Base-by-base conservation (phyloP, 108 stramenopile species). In the Pseudonitzschia multiseries region DNA sequence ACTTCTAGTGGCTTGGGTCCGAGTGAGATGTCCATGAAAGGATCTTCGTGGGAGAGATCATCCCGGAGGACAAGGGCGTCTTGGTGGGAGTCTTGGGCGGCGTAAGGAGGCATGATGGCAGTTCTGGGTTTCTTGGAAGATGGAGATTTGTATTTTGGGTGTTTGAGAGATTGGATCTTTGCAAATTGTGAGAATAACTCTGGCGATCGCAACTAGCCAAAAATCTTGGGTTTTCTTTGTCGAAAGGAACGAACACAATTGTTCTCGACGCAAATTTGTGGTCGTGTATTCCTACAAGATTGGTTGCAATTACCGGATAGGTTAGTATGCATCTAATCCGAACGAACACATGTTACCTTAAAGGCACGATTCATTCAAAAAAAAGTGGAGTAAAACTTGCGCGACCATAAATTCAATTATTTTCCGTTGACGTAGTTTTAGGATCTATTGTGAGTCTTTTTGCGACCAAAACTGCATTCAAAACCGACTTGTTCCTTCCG, bases 51-150 rank as follows among this genome's bases (percentile, higher is more conserved):
- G 26, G 24, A 20, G 29, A 29, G 5, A 57, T 12, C 12, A 29
- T 31, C 57, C 5, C 1, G 57, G 29, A 26, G 8, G 29, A 26
- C 17, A 57, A 29, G 13, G 29, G 1, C 24, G 57, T 48, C 46
- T 14, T 1, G 12, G 46, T 5, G 46, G 46, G 14, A 3, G 14
- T 48, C 9, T 48, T 48, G 46, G 24, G 20, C 1, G 24, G 57
- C 26, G 57, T 57, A 57, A 26, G 57, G 57, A 57, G 57, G 57
- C 57, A 57, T 57, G 26, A 21, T 57, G 46, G 12, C 13, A 2
- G 13, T 48, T 10, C 18, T 48, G 46, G 1, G 46, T 10, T 48
- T 48, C 13, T 48, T 18, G 46, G 46, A 48, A 14, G 10, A 10
- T 9, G 42, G 8, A 10, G 42, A 42, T 42, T 42, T 9, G 8